These are phyloP conservation scores for Boletales sp. DNA, from an alignment of 768 basidiomycete species.

Conservation along the genomic window DNA sequence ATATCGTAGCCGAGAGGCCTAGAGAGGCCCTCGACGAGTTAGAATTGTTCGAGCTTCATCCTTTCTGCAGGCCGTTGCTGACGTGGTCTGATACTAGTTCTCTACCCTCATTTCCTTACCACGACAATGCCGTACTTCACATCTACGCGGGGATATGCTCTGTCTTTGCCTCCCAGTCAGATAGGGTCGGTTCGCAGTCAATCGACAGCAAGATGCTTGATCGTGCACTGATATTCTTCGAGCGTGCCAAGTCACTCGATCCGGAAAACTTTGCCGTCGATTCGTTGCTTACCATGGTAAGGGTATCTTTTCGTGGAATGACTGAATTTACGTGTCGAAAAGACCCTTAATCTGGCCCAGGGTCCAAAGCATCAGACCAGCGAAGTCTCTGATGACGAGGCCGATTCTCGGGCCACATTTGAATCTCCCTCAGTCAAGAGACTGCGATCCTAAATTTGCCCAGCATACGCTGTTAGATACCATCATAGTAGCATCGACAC, in stretches of 20 bases:
- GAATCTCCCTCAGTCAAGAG: constrained; percentile 10
- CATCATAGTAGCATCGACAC: not conserved
- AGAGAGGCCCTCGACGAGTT: constrained; percentile 79
- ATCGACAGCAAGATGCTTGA: constrained; percentile 43
- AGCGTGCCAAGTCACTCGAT: constrained; percentile 59
- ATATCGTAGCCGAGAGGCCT: constrained; percentile 56
- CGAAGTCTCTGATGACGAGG: constrained; percentile 38
- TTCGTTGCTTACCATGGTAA: constrained; percentile 53
- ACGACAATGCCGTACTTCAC: constrained; percentile 76
- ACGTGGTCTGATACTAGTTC: constrained; percentile 46
- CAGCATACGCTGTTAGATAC: not conserved
- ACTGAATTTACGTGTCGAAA: not conserved
- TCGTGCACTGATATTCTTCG: constrained; percentile 56
- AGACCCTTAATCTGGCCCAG: constrained; percentile 26
- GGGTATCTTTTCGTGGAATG: not conserved
- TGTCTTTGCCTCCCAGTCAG: constrained; percentile 54
- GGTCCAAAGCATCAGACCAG: constrained; percentile 4
- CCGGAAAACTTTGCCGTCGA: constrained; percentile 51
- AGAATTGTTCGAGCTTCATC: constrained; percentile 58
- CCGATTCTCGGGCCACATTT: not conserved
- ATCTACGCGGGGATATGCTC: constrained; percentile 77
- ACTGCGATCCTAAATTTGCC: constrained; percentile 10
- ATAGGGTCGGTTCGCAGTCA: constrained; percentile 3
- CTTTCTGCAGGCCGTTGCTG: not conserved
- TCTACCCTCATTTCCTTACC: constrained; percentile 84